Conservation (phyloP, 1,284 basidiomycete species). For the Rhodotorula sp. region DNA sequence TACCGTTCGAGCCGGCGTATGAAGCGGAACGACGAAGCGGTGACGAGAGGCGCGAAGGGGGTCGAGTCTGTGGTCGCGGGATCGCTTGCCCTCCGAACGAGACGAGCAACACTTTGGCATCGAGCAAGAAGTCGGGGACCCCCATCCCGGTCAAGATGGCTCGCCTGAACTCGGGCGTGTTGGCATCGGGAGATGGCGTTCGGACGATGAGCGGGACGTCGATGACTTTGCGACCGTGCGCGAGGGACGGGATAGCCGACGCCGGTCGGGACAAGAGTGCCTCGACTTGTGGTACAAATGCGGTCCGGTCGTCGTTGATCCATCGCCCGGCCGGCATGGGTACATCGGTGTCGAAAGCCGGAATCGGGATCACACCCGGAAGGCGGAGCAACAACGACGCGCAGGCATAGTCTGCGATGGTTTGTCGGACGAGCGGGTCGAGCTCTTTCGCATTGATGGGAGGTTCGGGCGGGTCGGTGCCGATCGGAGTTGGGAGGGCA, state of each 20-base stretch:
- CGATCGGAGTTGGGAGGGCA: constrained; percentile 36
- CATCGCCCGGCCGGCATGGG: constrained; percentile 63
- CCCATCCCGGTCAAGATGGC: constrained; percentile 60
- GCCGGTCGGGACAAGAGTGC: constrained; percentile 36
- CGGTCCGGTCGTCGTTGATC: constrained; percentile 57
- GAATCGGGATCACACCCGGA: constrained; percentile 71
- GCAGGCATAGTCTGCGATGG: constrained; percentile 65
- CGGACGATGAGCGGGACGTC: constrained; percentile 68
- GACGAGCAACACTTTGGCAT: constrained; percentile 62
- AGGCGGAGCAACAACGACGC: constrained; percentile 68
- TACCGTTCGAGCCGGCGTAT: not conserved
- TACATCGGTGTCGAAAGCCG: constrained; percentile 58
- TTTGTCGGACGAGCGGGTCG: constrained; percentile 62
- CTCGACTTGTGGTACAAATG: constrained; percentile 56
- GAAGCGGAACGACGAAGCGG: constrained; percentile 20
- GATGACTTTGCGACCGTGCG: constrained; percentile 47
- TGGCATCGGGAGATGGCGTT: constrained; percentile 54
- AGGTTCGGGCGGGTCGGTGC: constrained; percentile 53
- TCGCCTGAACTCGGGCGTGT: constrained; percentile 52
- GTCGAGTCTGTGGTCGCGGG: constrained; percentile 55
- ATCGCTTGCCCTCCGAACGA: constrained; percentile 76
- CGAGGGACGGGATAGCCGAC: constrained; percentile 28
- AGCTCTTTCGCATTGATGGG: constrained; percentile 59
- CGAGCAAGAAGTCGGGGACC: constrained; percentile 58
- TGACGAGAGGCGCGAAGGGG: constrained; percentile 31